Evolutionary conservation across 768 basidiomycete genomes (phyloP), one percentile per base, ranked within the genome.

Genomic region (Porpolomopsis calyptriformis): DNA sequence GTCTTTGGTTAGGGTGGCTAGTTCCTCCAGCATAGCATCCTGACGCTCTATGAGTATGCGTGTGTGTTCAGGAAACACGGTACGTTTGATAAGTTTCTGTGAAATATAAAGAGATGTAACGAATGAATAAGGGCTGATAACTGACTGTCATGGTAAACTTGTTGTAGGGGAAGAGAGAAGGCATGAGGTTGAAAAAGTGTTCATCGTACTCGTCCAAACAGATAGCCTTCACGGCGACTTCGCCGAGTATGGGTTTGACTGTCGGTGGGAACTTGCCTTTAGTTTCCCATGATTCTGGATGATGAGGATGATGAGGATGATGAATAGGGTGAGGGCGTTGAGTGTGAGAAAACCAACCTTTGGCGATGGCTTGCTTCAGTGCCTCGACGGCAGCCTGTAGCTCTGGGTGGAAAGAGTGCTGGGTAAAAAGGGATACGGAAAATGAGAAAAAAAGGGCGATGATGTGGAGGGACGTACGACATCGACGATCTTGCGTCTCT

Each of bases 51-150:
- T 68, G 4, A 93, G 67, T 22, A 85, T 68, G 34, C 72, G 70
- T 45, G 76, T 70, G 54, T 93, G 90, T 7, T 85, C 83, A 0
- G 63, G 57, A 64, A 82, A 92, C 10, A 92, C 77, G n/a, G 86
- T 85, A 5, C 90, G 78, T 59, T 91, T 91, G 62, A 92, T 85
- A 38, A 97, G 74, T 80, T 96, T 97, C 85, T 93, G 58, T 46
- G 39, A 24, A 46, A n/a, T 27, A 33, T 7, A 10, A 33, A 6
- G 20, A 29, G 42, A 0, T 25, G 40, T 34, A 42, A 23, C 33
- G 12, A 44, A 38, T 25, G 29, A 18, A 10, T 1, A 45, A 4
- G 37, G 16, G 36, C 14, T 24, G 19, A 31, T 23, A 14, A 71
- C 82, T 43, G 45, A 86, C 83, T 42, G 75, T 85, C 82, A 97